Conservation (phyloP, 345 rosid species). For the Reutealis trisperma region DNA sequence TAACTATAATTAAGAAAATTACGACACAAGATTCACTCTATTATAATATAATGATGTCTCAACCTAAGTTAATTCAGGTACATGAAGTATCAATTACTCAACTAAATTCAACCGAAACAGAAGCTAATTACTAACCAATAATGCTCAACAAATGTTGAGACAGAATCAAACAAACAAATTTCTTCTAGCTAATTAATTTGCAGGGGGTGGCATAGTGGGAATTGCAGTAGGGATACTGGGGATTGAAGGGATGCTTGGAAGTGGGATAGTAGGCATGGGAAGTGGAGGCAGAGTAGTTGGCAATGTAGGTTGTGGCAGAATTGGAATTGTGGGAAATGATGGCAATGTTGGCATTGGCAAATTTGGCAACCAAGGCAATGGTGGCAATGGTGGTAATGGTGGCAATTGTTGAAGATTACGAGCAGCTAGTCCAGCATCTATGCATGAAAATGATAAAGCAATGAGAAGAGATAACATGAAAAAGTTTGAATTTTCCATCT, state of each 20-base stretch:
- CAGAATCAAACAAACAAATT: no score
- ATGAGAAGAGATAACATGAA: constrained; percentile 11
- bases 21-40: no score
- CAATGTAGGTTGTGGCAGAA: constrained; percentile 19
- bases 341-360: constrained; percentile 21
- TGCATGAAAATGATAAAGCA: constrained; percentile 16
- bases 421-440: constrained; percentile 22
- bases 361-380: neutral
- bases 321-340: constrained; percentile 25
- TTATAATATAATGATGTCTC: no score
- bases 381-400: constrained; percentile 9
- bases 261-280: neutral
- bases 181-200: no score
- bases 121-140: no score
- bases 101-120: no score
- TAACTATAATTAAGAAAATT: no score
- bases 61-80: no score
- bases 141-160: no score
- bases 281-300: neutral
- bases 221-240: constrained; percentile 18
- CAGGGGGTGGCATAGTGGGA: constrained; percentile 24
- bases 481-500: neutral
- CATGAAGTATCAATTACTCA: no score
- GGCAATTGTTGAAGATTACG: constrained; percentile 28
- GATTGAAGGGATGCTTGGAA: constrained; percentile 20